phyloP scores from a whole-genome alignment of 495 filamentous ascomycete genomes.

The Massariosphaeria phaeospora region DNA sequence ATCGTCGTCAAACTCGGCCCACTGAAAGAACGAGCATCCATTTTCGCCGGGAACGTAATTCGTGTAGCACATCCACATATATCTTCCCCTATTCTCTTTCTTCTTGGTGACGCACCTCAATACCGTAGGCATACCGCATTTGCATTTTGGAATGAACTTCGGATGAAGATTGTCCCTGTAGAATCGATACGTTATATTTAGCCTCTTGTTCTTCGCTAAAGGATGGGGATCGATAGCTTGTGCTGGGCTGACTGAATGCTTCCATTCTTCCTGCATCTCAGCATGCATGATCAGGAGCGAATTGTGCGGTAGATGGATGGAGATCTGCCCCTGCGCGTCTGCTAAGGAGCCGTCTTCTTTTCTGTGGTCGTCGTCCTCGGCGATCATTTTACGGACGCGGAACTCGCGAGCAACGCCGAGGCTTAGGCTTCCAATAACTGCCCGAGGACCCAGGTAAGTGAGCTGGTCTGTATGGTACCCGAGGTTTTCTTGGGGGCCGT shows the following conservation, averaged over 20 bases:
- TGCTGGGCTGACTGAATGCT: conserved; percentile 68
- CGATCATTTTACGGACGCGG: conserved; percentile 68
- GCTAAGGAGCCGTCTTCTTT: conserved; percentile 40
- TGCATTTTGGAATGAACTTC: conserved; percentile 57
- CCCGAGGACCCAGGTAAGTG: conserved; percentile 84
- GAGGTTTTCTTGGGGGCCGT: conserved; percentile 70
- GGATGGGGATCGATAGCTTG: conserved; percentile 76
- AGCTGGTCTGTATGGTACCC: conserved; percentile 90
- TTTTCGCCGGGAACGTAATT: conserved; percentile 70
- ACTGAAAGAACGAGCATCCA: conserved; percentile 65
- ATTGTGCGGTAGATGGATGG: conserved; percentile 90
- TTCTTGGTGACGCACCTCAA: conserved; percentile 74
- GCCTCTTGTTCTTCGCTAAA: conserved; percentile 67
- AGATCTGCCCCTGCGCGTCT: conserved; percentile 73
- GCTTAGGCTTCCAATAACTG: conserved; percentile 84
- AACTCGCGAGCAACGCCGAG: conserved; percentile 89
- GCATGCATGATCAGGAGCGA: conserved; percentile 91
- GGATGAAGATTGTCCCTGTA: conserved; percentile 75
- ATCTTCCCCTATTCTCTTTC: conserved; percentile 66
- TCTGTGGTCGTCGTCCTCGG: conserved; percentile 48
- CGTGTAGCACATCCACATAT: conserved; percentile 93
- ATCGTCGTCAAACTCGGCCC: conserved; percentile 85
- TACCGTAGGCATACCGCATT: conserved; percentile 65
- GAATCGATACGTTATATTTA: conserved; percentile 92
- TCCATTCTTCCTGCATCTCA: conserved; percentile 80